Percentiles rank a stretch among this genome's conserved stretches.
Evolutionary conservation across 2,329 filamentous ascomycete species (phyloP).

Genomic region (Eutypella sp.): DNA sequence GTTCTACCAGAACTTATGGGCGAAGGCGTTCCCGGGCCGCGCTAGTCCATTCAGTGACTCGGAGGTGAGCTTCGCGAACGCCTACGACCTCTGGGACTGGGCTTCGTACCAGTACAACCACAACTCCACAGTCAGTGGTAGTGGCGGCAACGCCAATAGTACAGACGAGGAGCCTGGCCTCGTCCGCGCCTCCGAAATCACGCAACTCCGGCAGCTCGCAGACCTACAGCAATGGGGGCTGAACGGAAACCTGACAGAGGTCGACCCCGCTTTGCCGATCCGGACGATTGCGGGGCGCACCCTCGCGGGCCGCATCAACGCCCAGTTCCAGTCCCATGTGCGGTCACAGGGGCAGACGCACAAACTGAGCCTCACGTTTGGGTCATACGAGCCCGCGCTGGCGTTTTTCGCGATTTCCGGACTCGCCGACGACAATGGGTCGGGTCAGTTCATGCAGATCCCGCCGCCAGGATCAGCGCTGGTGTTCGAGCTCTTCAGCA

Average conservation of each 20-base stretch:
- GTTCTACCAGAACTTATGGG: constrained; percentile 41
- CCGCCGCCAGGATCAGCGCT: constrained; percentile 71
- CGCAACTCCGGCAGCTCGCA: constrained; percentile 58
- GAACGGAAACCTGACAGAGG: constrained; percentile 51
- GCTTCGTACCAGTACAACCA: constrained; percentile 50
- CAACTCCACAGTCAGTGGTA: constrained; percentile 38
- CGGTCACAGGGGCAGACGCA: constrained; percentile 31
- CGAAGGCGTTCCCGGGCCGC: constrained; percentile 32
- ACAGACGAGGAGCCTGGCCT: constrained; percentile 1
- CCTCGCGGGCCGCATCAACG: constrained; percentile 39
- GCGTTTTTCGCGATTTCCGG: constrained; percentile 48
- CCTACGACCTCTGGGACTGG: constrained; percentile 50
- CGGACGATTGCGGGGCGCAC: constrained; percentile 50
- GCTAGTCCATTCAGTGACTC: constrained; percentile 26
- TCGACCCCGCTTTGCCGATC: constrained; percentile 32
- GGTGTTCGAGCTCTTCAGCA: constrained; percentile 62
- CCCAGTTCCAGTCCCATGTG: constrained; percentile 38
- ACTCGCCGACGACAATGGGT: constrained; percentile 46
- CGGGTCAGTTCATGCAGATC: constrained; percentile 41
- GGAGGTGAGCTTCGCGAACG: constrained; percentile 41
- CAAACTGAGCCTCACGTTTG: constrained; percentile 51
- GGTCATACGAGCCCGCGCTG: constrained; percentile 49
- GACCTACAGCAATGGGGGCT: constrained; percentile 58
- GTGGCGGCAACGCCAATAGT: not conserved
- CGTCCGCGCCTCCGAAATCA: constrained; percentile 40